Conservation (phyloP, 257 asterid species). For the Osmanthus fragrans region DNA sequence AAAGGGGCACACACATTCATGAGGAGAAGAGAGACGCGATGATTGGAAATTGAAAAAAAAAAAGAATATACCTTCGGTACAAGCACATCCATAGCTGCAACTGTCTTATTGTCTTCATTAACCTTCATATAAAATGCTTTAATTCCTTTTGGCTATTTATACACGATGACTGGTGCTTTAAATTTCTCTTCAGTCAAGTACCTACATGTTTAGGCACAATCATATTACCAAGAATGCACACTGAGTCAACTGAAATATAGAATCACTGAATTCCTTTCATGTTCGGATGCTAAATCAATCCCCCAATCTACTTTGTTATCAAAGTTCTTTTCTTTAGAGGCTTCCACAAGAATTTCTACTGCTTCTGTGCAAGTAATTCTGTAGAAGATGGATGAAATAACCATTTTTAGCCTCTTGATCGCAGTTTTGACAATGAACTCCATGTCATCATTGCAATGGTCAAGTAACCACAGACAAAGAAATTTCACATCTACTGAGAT, state of each 20-base stretch:
- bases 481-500: constrained; percentile 12
- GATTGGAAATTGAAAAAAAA: background rate
- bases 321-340: constrained; percentile 65
- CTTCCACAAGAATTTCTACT: constrained; percentile 71
- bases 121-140: constrained; percentile 98
- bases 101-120: constrained; percentile 85
- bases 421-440: constrained; percentile 73
- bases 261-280: constrained; percentile 60
- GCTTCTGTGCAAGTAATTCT: constrained; percentile 85
- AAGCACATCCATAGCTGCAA: constrained; percentile 99
- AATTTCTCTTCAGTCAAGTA: constrained; percentile 89
- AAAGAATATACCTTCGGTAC: constrained; percentile 72
- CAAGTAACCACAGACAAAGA: constrained; percentile 85
- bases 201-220: constrained; percentile 33
- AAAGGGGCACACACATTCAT: background rate
- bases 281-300: constrained; percentile 93
- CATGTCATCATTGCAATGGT: constrained; percentile 88
- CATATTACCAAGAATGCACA: background rate
- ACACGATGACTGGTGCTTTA: constrained; percentile 86
- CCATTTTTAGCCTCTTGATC: constrained; percentile 70
- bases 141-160: constrained; percentile 87
- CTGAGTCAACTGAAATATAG: background rate
- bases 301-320: constrained; percentile 98
- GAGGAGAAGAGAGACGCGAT: background rate
- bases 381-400: constrained; percentile 65